Evolutionary conservation across 768 basidiomycete genomes (phyloP), one percentile per base, ranked within the genome.

Genomic region (Tulasnella sp.): DNA sequence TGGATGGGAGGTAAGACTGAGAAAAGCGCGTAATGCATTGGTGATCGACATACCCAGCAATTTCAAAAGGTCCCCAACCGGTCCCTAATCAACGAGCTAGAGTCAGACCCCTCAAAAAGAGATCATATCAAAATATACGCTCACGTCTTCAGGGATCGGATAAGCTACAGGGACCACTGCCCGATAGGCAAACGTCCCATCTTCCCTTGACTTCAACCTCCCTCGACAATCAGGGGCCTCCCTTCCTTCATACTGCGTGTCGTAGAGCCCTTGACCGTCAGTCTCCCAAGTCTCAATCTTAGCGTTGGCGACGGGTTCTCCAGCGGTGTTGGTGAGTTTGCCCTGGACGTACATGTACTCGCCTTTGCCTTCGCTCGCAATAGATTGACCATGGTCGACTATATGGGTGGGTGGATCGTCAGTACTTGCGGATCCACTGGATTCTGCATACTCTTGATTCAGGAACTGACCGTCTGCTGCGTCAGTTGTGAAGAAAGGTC

Each of bases 311-410:
- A 92, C 77, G 2, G 84, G 83, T n/a, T 75, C 72, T 21, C 88
- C 87, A 32, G 78, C 72, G 1, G 80, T 82, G 65, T 81, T 77
- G 29, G 80, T 66, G 1, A 92, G 77, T 2, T 76, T 77, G 0
- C 90, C 89, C 67, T 88, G 79, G 52, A 92, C 84, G 64, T 78
- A 89, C 79, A 93, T 74, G 68, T 89, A 86, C 9, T 88, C 80
- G 21, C 89, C 90, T 70, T 88, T 90, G 59, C 85, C 89, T 69
- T 91, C 88, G 0, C 88, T 88, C 5, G 90, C 88, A 53, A 92
- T 93, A 9, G 83, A 81, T 1, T 77, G 86, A 3, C 89, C 88
- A 4, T 77, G 69, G 23, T 75, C 69, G 58, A 89, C 87, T 89
- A 62, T 13, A 15, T 32, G 29, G 38, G 26, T 15, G n/a, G n/a